A percentile compares a stretch with the other conserved stretches of the same genome.
These are phyloP conservation scores for Cercophora sp. DNA, from an alignment of 495 filamentous ascomycete genomes.

Conservation along the genomic window DNA sequence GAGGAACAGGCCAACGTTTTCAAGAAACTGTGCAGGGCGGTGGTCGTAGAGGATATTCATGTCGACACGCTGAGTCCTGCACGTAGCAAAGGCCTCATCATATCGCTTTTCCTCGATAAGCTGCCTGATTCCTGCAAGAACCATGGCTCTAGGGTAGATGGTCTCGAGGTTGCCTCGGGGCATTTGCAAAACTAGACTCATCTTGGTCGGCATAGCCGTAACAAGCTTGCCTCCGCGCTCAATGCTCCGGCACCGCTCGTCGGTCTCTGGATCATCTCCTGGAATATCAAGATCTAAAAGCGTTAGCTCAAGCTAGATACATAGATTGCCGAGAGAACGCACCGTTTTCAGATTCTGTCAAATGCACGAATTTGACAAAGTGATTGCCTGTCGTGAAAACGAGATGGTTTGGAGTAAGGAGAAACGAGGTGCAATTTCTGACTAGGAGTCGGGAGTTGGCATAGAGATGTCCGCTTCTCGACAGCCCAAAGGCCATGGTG, in stretches of 20 bases:
- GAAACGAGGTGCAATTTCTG: conserved; percentile 86
- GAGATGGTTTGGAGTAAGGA: conserved; percentile 75
- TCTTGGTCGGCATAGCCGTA: conserved; percentile 82
- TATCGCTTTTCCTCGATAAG: conserved; percentile 79
- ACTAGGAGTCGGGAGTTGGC: conserved; percentile 68
- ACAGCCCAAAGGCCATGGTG: conserved; percentile 57
- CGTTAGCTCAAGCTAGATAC: conserved; percentile 10
- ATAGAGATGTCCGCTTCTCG: conserved; percentile 70
- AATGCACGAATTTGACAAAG: conserved; percentile 87
- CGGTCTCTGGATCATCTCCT: conserved; percentile 79
- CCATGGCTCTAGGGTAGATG: conserved; percentile 87
- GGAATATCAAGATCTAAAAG: conserved; percentile 71
- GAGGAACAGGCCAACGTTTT: conserved; percentile 69
- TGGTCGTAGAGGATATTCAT: conserved; percentile 99
- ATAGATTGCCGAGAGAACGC: not conserved
- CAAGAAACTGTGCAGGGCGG: conserved; percentile 75
- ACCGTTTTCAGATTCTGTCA: conserved; percentile 56
- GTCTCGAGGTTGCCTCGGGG: conserved; percentile 94
- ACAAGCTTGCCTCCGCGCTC: conserved; percentile 85
- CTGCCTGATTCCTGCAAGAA: conserved; percentile 78
- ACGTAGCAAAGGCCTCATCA: conserved; percentile 75
- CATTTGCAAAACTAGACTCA: conserved; percentile 82
- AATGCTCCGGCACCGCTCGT: conserved; percentile 88
- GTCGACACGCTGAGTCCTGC: conserved; percentile 89
- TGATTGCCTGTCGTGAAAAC: conserved; percentile 90